Percentiles rank a stretch among this genome's conserved stretches.
These are phyloP conservation scores for Alternaria incomplexa DNA, from an alignment of 2,329 filamentous ascomycete species.

Conservation along the genomic window DNA sequence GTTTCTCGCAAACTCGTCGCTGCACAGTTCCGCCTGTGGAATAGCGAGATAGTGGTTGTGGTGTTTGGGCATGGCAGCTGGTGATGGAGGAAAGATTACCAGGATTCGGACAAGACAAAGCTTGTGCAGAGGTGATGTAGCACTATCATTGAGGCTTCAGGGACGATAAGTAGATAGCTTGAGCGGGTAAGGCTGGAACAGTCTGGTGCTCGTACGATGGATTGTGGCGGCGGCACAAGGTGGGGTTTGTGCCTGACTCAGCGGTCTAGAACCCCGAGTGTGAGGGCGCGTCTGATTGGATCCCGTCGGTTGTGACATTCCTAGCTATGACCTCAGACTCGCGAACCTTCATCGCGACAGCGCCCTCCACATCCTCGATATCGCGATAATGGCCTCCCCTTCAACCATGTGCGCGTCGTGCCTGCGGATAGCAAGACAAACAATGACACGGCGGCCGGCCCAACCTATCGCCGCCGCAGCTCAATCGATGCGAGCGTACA, in stretches of 20 bases:
- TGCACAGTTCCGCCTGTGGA: constrained; percentile 29
- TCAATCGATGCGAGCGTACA: constrained; percentile 25
- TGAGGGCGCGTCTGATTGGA: constrained; percentile 15
- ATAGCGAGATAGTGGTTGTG: constrained; percentile 32
- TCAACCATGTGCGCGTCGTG: constrained; percentile 41
- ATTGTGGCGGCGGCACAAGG: constrained; percentile 15
- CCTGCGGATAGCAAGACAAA: constrained; percentile 28
- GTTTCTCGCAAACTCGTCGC: constrained; percentile 38
- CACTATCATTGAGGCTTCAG: constrained; percentile 1
- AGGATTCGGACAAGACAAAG: neutral
- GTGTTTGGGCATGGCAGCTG: constrained; percentile 30
- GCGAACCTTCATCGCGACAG: neutral
- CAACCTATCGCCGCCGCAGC: constrained; percentile 6
- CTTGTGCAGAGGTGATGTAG: neutral
- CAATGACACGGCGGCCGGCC: neutral
- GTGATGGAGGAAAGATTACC: neutral
- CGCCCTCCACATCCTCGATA: neutral
- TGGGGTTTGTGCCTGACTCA: constrained; percentile 19
- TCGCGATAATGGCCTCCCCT: constrained; percentile 31
- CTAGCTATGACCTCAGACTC: constrained; percentile 22
- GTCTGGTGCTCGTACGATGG: constrained; percentile 16
- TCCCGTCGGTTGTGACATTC: constrained; percentile 3
- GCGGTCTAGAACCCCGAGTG: constrained; percentile 17
- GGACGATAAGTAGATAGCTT: constrained; percentile 11
- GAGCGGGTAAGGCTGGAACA: constrained; percentile 11